Conservation (phyloP, 306 rosid species). For the Pyrus betulifolia region DNA sequence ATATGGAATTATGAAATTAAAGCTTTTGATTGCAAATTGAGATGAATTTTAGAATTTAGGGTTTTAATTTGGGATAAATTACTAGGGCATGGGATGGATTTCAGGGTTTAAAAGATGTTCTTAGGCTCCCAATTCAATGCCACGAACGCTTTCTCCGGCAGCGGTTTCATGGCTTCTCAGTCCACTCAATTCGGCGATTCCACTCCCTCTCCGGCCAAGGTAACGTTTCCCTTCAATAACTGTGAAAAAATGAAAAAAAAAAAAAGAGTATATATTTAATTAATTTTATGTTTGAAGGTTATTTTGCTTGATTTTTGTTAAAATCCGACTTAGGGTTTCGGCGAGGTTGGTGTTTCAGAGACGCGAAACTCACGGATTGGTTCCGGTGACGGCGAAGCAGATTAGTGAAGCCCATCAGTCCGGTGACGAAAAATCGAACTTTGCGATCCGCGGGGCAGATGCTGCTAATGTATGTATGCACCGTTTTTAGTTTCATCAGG, state of each 20-base stretch:
- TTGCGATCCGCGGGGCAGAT: conserved; percentile 62
- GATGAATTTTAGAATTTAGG: too few species aligned
- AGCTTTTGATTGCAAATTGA: too few species aligned
- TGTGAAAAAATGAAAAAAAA: not conserved
- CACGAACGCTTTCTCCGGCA: conserved; percentile 45
- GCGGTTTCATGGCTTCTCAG: conserved; percentile 61
- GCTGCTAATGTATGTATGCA: conserved; percentile 51
- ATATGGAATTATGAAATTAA: too few species aligned
- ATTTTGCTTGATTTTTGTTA: not conserved
- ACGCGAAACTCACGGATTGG: conserved; percentile 64
- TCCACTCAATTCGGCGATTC: conserved; percentile 44
- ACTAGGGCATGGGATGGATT: too few species aligned
- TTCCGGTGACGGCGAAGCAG: conserved; percentile 90
- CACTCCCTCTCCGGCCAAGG: conserved; percentile 46
- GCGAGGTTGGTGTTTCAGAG: conserved; percentile 21
- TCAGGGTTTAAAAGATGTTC: conserved; percentile 45
- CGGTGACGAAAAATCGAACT: conserved; percentile 81
- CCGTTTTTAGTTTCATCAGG: not conserved
- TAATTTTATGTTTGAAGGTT: not conserved
- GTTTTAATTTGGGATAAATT: too few species aligned
- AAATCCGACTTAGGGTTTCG: not conserved
- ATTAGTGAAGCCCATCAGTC: conserved; percentile 72
- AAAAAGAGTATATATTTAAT: not conserved
- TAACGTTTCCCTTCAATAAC: conserved; percentile 10
- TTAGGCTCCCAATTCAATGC: conserved; percentile 65